Conservation (phyloP, 2,329 filamentous ascomycete species). For the Fusarium marasasianum region DNA sequence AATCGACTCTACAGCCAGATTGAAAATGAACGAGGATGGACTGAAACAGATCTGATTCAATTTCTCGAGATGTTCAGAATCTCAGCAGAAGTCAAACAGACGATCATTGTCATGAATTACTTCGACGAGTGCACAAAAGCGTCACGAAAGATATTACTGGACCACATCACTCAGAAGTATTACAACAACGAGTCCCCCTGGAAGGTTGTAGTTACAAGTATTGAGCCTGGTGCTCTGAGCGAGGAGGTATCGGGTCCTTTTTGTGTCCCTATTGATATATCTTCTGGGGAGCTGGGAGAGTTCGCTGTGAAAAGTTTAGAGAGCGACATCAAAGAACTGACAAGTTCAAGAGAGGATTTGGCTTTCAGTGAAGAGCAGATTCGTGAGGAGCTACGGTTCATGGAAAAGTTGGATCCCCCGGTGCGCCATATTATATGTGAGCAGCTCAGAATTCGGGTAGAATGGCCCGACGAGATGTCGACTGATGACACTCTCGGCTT, state of each 20-base stretch:
- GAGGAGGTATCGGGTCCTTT: not conserved
- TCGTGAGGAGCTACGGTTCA: rapidly evolving
- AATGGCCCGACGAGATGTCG: not conserved
- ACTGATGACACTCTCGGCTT: not conserved
- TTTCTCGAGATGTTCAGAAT: not conserved
- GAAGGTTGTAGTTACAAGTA: not conserved
- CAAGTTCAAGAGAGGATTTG: rapidly evolving
- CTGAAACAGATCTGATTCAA: not conserved
- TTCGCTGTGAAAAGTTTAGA: rapidly evolving
- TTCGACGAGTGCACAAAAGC: not conserved
- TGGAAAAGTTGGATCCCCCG: not conserved
- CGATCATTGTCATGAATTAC: not conserved
- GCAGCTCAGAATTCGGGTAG: not conserved
- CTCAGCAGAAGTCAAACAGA: not conserved
- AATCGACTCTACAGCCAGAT: not conserved
- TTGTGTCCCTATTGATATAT: not conserved
- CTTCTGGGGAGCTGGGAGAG: rapidly evolving
- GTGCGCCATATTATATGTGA: not conserved
- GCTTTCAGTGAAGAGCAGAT: not conserved
- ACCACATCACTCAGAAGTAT: not conserved
- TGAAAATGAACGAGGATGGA: not conserved
- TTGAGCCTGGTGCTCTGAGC: not conserved
- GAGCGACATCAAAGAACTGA: not conserved
- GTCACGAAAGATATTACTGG: not conserved
- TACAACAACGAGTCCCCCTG: not conserved